Base-by-base conservation (phyloP, 2,329 filamentous ascomycete genomes). In the Fusarium transvaalense region DNA sequence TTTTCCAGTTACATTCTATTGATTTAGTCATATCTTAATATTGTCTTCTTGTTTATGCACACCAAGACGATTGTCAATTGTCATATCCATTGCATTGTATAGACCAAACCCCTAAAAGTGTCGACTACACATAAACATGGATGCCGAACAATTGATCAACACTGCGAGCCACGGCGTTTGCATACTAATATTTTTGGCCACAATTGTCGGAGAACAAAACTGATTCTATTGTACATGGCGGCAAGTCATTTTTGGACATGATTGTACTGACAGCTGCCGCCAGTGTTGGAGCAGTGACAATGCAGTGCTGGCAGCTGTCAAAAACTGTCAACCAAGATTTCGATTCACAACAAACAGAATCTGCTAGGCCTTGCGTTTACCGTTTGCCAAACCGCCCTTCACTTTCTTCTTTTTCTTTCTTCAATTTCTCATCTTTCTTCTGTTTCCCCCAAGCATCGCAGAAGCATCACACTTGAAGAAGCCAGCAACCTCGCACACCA, bases 331-430 rank as follows among this genome's bases (percentile, higher is more conserved):
- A 46, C 45, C 25, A 32, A 34, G 32, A 23, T n/a, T 45, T 15
- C 19, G 13, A 55, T 48, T 55, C 43, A 63, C 23, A 58, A 42
- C 48, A 57, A 69, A 45, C 27, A 37, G n/a, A 46, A 39, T 37
- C 25, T 29, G 17, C 7, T 17, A 29, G 43, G 17, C 35, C 43
- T 55, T n/a, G 54, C 37, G 23, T 42, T 56, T 41, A 7, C 45
- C n/a, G 31, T 34, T 42, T 31, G 23, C 13, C 29, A 41, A 48
- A 53, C 25, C 29, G 4, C n/a, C 7, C n/a, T 39, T 51, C 10
- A 14, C 15, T n/a, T 29, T 15, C 17, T 43, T 39, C 21, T 52
- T 29, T 21, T 34, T 35, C 27, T 1, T 21, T 17, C 19, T 15
- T 32, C 14, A 13, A 9, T 34, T 45, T 15, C 29, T 53, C 17